Evolutionary conservation across 495 filamentous ascomycete species (phyloP).

Genomic region (Aspergillus sparsus): DNA sequence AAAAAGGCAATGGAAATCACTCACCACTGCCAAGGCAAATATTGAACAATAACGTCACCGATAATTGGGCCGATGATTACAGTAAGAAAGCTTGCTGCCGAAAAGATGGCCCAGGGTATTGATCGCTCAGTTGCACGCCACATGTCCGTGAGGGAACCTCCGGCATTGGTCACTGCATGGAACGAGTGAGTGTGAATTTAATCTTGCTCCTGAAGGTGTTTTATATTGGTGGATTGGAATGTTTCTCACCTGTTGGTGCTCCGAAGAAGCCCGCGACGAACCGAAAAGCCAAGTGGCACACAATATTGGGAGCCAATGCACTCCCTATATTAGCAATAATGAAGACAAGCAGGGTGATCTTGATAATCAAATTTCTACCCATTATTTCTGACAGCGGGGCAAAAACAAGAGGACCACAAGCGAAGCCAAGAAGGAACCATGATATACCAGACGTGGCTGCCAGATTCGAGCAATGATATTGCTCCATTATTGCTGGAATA

Average conservation of each 20-base stretch:
- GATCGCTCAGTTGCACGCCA: slow-evolving; percentile 48
- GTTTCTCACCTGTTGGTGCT: slow-evolving; percentile 40
- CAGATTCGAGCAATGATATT: background rate
- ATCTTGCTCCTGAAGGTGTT: no score
- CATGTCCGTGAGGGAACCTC: slow-evolving; percentile 63
- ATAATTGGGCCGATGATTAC: slow-evolving; percentile 52
- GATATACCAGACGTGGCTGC: slow-evolving; percentile 56
- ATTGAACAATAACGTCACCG: slow-evolving; percentile 52
- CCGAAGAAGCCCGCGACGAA: slow-evolving; percentile 70
- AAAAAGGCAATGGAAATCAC: no score
- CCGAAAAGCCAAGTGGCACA: slow-evolving; percentile 61
- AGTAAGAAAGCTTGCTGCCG: slow-evolving; percentile 58
- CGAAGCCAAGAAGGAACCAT: slow-evolving; percentile 65
- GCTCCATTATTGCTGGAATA: background rate
- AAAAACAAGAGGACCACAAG: slow-evolving; percentile 57
- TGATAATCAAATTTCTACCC: slow-evolving; percentile 2
- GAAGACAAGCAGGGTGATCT: slow-evolving; percentile 42
- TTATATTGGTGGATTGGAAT: no score
- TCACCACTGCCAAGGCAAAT: slow-evolving; percentile 55
- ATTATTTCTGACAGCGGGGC: slow-evolving; percentile 55
- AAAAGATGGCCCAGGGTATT: slow-evolving; percentile 48
- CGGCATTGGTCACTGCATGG: slow-evolving; percentile 53
- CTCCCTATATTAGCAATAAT: slow-evolving; percentile 58
- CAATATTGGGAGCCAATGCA: slow-evolving; percentile 56
- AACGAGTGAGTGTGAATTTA: no score